These are phyloP conservation scores for Chlamydomonas incerta DNA, from an alignment of 139 green algal genomes.

Conservation along the genomic window DNA sequence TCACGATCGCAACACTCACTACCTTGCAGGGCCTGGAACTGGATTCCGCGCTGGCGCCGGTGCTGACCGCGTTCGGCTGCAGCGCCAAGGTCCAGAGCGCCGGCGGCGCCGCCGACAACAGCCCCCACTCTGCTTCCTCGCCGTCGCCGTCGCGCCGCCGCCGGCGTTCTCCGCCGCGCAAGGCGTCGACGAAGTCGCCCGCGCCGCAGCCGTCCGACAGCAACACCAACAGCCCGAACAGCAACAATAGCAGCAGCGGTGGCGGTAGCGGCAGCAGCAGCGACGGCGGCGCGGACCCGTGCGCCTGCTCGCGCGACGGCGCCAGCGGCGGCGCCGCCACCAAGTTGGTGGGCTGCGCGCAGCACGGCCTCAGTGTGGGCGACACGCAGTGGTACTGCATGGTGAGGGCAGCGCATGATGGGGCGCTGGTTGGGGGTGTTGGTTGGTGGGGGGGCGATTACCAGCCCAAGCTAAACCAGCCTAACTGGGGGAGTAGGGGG, in stretches of 20 bases:
- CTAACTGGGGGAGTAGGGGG: no score
- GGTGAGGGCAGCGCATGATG: not conserved
- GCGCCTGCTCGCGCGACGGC: slow-evolving; percentile 4
- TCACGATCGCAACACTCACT: no score
- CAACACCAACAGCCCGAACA: not conserved
- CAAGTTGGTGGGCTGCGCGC: slow-evolving; percentile 13
- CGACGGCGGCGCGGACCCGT: not conserved
- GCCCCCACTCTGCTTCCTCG: not conserved
- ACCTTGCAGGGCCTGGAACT: slow-evolving; percentile 27
- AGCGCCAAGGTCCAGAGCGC: not conserved
- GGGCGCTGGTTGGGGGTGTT: no score
- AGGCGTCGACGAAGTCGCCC: not conserved
- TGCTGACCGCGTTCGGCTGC: slow-evolving; percentile 1
- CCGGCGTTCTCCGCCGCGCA: not conserved
- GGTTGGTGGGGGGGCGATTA: not conserved
- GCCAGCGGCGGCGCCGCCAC: slow-evolving; percentile 2
- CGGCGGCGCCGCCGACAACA: not conserved
- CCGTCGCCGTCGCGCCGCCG: not conserved
- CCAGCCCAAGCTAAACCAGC: not conserved
- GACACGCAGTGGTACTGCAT: not conserved
- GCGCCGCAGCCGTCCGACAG: not conserved
- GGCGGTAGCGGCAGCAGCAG: not conserved
- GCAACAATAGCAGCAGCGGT: not conserved
- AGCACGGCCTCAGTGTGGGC: not conserved
- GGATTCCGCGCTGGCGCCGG: not conserved